These are phyloP conservation scores for Lactarius quietus DNA, from an alignment of 768 basidiomycete species.

Conservation along the genomic window DNA sequence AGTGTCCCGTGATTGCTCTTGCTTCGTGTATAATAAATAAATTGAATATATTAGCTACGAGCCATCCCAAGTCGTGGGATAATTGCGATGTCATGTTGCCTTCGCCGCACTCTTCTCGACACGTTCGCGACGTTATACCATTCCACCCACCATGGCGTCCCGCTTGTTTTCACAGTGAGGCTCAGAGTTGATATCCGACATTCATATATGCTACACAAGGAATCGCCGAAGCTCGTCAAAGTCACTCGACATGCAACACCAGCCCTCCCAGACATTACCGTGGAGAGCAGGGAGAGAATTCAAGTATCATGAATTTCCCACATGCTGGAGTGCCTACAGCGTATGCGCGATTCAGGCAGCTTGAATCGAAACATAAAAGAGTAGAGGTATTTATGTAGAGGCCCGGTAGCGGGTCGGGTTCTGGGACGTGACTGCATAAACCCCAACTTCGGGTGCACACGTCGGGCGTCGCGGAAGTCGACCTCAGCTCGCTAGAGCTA, in stretches of 20 bases:
- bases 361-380: no score
- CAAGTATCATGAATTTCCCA: slow-evolving; percentile 88
- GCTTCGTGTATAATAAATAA: background rate
- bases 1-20: background rate
- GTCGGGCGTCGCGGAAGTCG: no score
- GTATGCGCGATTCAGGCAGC: no score
- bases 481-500: no score
- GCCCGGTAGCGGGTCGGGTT: no score
- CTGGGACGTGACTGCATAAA: no score
- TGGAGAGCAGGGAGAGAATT: slow-evolving; percentile 96
- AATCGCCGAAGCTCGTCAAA: slow-evolving; percentile 61
- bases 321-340: no score
- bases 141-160: slow-evolving; percentile 26
- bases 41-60: no score
- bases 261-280: slow-evolving; percentile 47
- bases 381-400: no score
- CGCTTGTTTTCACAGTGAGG: slow-evolving; percentile 38
- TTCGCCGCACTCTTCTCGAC: background rate
- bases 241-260: slow-evolving; percentile 55
- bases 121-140: background rate
- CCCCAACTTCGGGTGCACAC: no score
- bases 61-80: background rate
- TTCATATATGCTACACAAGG: slow-evolving; percentile 51
- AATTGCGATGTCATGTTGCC: no score
- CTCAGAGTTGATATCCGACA: slow-evolving; percentile 55